Base-by-base conservation (phyloP, 164 flowering plant genomes). In the Tetracentron sinense region DNA sequence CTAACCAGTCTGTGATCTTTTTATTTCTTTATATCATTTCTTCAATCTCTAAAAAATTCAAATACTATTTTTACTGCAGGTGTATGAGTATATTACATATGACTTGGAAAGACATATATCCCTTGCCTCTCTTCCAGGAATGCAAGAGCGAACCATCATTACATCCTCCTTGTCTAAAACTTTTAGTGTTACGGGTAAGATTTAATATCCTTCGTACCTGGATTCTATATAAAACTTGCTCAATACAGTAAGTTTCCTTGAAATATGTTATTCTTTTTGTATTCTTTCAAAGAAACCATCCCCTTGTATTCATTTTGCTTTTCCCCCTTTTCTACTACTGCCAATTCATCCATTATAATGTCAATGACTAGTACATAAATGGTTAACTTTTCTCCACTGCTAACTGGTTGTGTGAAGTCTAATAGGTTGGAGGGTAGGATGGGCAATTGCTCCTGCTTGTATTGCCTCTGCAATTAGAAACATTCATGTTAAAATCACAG, bases 351-450 rank as follows among this genome's bases (percentile, higher is more conserved):
- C 6, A 14, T 26, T 27, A 25, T 19, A 8, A 19, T 17, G 4
- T 15, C 16, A 7, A 17, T 3, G 14, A 53, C 33, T 53, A 5
- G 31, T 26, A 26, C 56, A 26, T 6, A 27, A 6, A 6, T 49
- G 19, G 6, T 23, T 7, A 14, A 58, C 44, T 38, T 3, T 25
- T 42, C 16, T 52, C 50, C 19, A 35, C 42, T 20, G 23, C 38
- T 61, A 52, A 26, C 38, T 66, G 23, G 51, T 51, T 52, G 58
- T 38, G 62, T 50, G 35, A 63, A 27, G 27, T 61, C 33, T 65
- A 42, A 72, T 72, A 90, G 97, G 97, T 58, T 88, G 97, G 96
- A 87, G 96, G 71, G 62, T 88, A 52, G 97, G 97, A 54, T 91
- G 96, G 97, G 96, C 95, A 20, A 85, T 88, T 66, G 90, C 88